Evolutionary conservation across 139 green algal genomes (phyloP), one percentile per base, ranked within the genome.

Genomic region (Chlorella sorokiniana): DNA sequence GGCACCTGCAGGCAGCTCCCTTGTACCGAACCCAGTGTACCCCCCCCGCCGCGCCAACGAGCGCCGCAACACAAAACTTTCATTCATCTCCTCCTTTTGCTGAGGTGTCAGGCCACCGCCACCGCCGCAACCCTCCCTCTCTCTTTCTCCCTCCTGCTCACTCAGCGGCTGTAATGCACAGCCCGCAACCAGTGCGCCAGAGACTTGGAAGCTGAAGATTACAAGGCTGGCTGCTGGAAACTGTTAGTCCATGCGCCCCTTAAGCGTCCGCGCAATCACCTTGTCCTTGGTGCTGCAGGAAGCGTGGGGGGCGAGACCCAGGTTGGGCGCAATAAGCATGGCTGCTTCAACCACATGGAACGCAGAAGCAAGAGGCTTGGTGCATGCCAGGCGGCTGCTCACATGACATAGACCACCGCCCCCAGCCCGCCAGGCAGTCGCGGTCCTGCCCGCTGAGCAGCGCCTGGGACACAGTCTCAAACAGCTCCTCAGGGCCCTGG

Each of bases 361-460:
- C n/a, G n/a, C n/a, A n/a, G n/a, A n/a, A n/a, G n/a, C n/a, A n/a
- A n/a, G n/a, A n/a, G n/a, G n/a, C n/a, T n/a, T n/a, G n/a, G n/a
- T n/a, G n/a, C n/a, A n/a, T n/a, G n/a, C n/a, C n/a, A n/a, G n/a
- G n/a, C n/a, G n/a, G n/a, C n/a, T n/a, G 64, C 83, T 80, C 69
- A 90, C 87, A 99, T 95, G 16, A 99, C 87, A 74, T 98, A 93
- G 16, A 99, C 91, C 2, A 98, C 86, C 1, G 92, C 93, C 97
- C 97, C 97, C 97, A 99, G 63, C 97, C 97, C 76, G 95, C 92
- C 35, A 99, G 86, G 11, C 94, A 97, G 83, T 99, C 97, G 16
- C 97, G 87, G 81, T 98, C 94, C 20, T 96, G 90, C 54, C 96
- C 97, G 3, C 90, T 89, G 9, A 99, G 85, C 81, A 99, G 79